Evolutionary conservation across 805 yeast genomes (phyloP).

Genomic region (Blastobotrys muscicola): DNA sequence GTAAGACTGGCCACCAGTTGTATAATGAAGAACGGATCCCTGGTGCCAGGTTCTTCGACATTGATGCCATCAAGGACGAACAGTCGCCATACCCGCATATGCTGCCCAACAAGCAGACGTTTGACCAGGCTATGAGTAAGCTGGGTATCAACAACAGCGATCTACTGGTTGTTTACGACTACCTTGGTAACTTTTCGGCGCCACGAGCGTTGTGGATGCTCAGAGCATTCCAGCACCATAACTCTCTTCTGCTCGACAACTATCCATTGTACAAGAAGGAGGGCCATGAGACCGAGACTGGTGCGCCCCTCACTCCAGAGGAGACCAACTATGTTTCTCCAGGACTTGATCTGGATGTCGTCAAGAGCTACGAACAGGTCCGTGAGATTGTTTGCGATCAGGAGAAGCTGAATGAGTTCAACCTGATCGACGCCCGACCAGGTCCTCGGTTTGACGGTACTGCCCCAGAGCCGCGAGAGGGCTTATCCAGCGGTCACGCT

Average conservation of each 20-base stretch:
- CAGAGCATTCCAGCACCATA: slow-evolving; percentile 64
- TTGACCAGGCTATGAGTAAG: slow-evolving; percentile 35
- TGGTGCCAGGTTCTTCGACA: slow-evolving; percentile 64
- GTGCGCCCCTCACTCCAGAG: slow-evolving; percentile 13
- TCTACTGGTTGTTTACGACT: slow-evolving; percentile 72
- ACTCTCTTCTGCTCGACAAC: slow-evolving; percentile 63
- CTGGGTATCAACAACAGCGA: slow-evolving; percentile 36
- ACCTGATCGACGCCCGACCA: slow-evolving; percentile 77
- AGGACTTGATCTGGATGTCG: slow-evolving; percentile 37
- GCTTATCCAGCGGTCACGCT: slow-evolving; percentile 80
- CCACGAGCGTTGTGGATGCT: slow-evolving; percentile 94
- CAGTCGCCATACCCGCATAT: slow-evolving; percentile 75
- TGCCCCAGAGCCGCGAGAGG: slow-evolving; percentile 84
- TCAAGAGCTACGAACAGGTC: slow-evolving; percentile 59
- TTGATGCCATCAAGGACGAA: slow-evolving; percentile 57
- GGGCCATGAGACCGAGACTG: slow-evolving; percentile 39
- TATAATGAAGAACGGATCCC: slow-evolving; percentile 51
- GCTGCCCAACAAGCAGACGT: slow-evolving; percentile 59
- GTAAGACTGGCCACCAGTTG: slow-evolving; percentile 43
- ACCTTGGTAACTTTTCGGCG: slow-evolving; percentile 72
- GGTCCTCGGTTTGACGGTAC: slow-evolving; percentile 64
- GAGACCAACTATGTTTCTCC: slow-evolving; percentile 19
- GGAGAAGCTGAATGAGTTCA: slow-evolving; percentile 31
- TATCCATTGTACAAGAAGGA: slow-evolving; percentile 42
- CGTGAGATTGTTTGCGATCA: slow-evolving; percentile 43